Base-by-base conservation (phyloP, 805 yeast genomes). In the Tetrapisispora taiwanensis region DNA sequence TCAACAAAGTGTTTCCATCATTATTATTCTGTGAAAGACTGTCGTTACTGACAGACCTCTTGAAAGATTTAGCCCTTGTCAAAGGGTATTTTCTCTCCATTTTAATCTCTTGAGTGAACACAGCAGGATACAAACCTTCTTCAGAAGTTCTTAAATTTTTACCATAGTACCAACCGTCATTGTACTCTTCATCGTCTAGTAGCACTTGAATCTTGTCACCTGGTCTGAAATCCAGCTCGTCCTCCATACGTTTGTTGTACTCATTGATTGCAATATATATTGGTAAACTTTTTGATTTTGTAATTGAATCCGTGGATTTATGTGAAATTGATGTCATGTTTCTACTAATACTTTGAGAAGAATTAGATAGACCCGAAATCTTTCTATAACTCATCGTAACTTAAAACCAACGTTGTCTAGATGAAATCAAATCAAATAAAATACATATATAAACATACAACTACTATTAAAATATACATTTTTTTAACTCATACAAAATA, bases 91-190 rank as follows among this genome's bases (percentile, higher is more conserved):
- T 63, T 9, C 61, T 46, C 15, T 59, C 54, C 28, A 58, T 51
- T 26, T 62, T 65, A 10, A 66, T 60, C 8, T 74, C 61, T 52
- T 80, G 79, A 2, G 97, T 89, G 62, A 90, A 90, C 6, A 86
- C 77, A 54, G 83, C 83, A 14, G 98, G 98, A 57, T 87, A 90
- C 30, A 90, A 68, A 0, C 98, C 98, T 7, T 85, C 88, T 42
- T 75, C 72, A 41, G 76, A 75, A 0, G 90, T 79, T 34, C 73
- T 56, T 40, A 85, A 59, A 54, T 89, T 89, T 46, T 77, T 78
- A 3, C 96, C 95, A 72, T 84, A 81, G 59, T 82, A 92, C 99
- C 99, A 92, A 20, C 97, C 97, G 62, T 92, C 97, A 54, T 85
- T 84, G 63, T 84, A 92, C 56, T 85, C 95, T 48, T 81, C 76